Percentiles rank a stretch among this genome's conserved stretches.
Evolutionary conservation across 495 filamentous ascomycete species (phyloP).

Genomic region (Neurospora sp.): DNA sequence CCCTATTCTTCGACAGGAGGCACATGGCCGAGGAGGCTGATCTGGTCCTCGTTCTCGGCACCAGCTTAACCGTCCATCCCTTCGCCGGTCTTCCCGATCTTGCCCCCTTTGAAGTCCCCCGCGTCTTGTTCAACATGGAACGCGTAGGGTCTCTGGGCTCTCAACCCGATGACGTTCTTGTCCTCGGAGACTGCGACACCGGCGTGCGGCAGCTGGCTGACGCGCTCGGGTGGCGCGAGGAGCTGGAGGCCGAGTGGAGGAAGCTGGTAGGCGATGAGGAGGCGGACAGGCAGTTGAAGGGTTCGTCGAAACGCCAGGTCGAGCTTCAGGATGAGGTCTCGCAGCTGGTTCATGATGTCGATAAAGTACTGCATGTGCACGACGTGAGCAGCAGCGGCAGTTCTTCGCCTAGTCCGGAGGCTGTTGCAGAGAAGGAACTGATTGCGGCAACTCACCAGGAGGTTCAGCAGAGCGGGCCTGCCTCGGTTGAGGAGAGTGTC

Average conservation of each 20-base stretch:
- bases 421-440: constrained; percentile 8
- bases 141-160: constrained; percentile 72
- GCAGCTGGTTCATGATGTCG: constrained; percentile 27
- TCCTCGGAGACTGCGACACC: constrained; percentile 52
- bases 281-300: constrained; percentile 28
- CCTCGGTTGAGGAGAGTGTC: not conserved
- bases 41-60: constrained; percentile 82
- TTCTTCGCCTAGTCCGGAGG: not conserved
- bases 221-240: constrained; percentile 76
- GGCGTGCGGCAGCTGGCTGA: constrained; percentile 76
- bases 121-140: constrained; percentile 82
- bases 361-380: constrained; percentile 25
- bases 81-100: constrained; percentile 71
- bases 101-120: constrained; percentile 51
- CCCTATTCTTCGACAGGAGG: constrained; percentile 53
- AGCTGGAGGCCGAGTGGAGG: constrained; percentile 53
- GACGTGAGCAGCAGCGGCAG: constrained; percentile 7
- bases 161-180: constrained; percentile 29
- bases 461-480: not conserved
- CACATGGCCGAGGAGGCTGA: constrained; percentile 54
- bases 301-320: constrained; percentile 12
- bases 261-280: constrained; percentile 32
- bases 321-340: constrained; percentile 24
- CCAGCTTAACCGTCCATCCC: constrained; percentile 78
- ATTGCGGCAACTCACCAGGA: not conserved